Evolutionary conservation across 2,329 filamentous ascomycete species (phyloP).

Genomic region (Pezicula radicicola): DNA sequence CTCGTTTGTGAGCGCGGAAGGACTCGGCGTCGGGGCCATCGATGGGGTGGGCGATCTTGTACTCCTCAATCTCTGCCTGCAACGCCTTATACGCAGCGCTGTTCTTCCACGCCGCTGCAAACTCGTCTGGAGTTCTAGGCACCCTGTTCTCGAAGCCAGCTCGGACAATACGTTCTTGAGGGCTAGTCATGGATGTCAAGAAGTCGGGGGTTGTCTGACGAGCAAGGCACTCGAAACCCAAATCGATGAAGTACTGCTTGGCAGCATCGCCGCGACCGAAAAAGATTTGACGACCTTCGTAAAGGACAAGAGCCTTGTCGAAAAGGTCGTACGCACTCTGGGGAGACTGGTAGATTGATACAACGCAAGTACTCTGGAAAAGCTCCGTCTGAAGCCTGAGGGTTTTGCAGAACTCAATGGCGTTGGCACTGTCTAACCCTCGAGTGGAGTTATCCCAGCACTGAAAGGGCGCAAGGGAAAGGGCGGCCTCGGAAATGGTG

Average conservation of each 20-base stretch:
- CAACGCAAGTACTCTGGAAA: constrained; percentile 51
- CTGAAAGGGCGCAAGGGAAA: constrained; percentile 52
- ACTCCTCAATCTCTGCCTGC: constrained; percentile 44
- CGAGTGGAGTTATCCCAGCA: constrained; percentile 75
- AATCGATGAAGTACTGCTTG: constrained; percentile 38
- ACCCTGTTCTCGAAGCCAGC: constrained; percentile 47
- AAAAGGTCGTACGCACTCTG: constrained; percentile 32
- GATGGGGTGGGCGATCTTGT: constrained; percentile 37
- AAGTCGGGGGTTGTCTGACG: constrained; percentile 57
- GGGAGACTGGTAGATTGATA: constrained; percentile 67
- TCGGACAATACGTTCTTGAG: constrained; percentile 46
- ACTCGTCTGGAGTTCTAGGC: constrained; percentile 50
- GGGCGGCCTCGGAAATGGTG: constrained; percentile 71
- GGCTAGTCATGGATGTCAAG: constrained; percentile 66
- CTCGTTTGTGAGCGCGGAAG: constrained; percentile 22
- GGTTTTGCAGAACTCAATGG: constrained; percentile 67
- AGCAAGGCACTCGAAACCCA: constrained; percentile 67
- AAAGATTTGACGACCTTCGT: constrained; percentile 68
- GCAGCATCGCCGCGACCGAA: constrained; percentile 49
- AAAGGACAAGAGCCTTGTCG: constrained; percentile 64
- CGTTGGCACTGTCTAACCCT: constrained; percentile 69
- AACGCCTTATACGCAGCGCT: constrained; percentile 40
- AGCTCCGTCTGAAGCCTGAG: constrained; percentile 63
- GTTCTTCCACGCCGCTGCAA: constrained; percentile 43
- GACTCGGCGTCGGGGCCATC: constrained; percentile 27